These are phyloP conservation scores for Trametes coccinea DNA, from an alignment of 768 basidiomycete genomes.

Conservation along the genomic window DNA sequence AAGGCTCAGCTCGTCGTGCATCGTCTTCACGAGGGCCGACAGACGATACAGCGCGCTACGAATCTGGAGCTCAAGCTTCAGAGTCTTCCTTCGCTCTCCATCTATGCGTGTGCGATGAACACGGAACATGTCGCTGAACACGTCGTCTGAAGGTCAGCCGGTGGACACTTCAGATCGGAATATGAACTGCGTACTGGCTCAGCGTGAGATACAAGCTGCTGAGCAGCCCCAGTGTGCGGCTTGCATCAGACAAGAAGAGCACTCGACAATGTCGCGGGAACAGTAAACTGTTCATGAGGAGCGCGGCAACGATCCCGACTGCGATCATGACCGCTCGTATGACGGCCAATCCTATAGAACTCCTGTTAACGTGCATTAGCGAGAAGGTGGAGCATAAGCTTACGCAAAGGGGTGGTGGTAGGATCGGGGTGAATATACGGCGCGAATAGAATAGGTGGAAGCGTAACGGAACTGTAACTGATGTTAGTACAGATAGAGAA, in stretches of 20 bases:
- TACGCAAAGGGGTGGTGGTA: constrained; percentile 33
- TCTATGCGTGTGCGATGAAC: constrained; percentile 25
- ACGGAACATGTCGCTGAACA: constrained; percentile 39
- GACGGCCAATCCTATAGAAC: constrained; percentile 38
- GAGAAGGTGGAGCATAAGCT: constrained; percentile 5
- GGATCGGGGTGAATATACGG: constrained; percentile 29
- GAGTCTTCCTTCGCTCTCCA: constrained; percentile 36
- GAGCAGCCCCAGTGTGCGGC: constrained; percentile 40
- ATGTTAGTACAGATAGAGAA: not conserved
- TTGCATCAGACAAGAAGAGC: constrained; percentile 43
- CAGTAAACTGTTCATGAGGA: constrained; percentile 44
- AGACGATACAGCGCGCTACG: constrained; percentile 43
- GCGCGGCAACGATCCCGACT: constrained; percentile 46
- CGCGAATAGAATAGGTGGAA: constrained; percentile 44
- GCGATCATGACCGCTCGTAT: constrained; percentile 44
- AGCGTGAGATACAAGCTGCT: constrained; percentile 47
- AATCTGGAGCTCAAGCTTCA: constrained; percentile 44
- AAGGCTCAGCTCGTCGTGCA: constrained; percentile 50
- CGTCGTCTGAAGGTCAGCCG: not conserved
- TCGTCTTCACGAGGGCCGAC: constrained; percentile 40
- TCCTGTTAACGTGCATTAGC: not conserved
- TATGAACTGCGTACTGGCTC: constrained; percentile 34
- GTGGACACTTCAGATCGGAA: not conserved
- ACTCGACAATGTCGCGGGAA: constrained; percentile 51
- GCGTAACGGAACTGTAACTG: constrained; percentile 39